Evolutionary conservation across 23 red algal genomes (phyloP), one percentile per base, ranked within the genome.

Genomic region (Gracilaria gracilis): DNA sequence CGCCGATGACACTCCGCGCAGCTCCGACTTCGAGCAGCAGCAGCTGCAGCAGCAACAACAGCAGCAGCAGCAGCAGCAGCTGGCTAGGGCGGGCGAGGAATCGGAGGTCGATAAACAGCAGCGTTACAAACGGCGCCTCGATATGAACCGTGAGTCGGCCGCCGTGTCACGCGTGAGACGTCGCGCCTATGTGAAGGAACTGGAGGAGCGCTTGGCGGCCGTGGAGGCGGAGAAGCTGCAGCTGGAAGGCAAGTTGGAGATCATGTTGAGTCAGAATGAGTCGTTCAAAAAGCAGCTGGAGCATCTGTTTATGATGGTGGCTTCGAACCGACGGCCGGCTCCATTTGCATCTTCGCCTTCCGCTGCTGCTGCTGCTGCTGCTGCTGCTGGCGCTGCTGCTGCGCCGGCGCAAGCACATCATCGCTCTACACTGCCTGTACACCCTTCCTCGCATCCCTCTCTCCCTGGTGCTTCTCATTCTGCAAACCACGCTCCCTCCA

Each of bases 101-200:
- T 62, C 57, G 1, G 86, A 89, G 34, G 59, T 17, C 38, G 86
- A 89, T 29, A 80, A 79, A 35, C 71, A 85, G 27, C 61, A 79
- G 59, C 79, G 90, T 24, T 93, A 93, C 54, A 75, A 85, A 65
- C 80, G 91, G 23, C 66, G 91, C 12, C 91, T 94, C 16, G 82
- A 94, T 34, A 85, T 94, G 74, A 94, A 94, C 40, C 66, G 91
- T 14, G 73, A 94, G 79, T 94, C 91, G n/a, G 91, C 91, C 19
- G 91, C 91, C 21, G 91, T 94, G 28, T 94, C 91, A 29, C 91
- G 91, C n/a, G 91, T 94, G 34, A 32, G 77, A 7, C 62, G 91
- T 4, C 62, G 91, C 49, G 82, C 82, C 21, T 94, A 94, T 57
- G 83, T 87, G 21, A 87, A 88, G 53, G 82, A 94, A 61, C 50